Conservation (phyloP, 164 flowering plant species). For the Magnolia kwangsiensis region DNA sequence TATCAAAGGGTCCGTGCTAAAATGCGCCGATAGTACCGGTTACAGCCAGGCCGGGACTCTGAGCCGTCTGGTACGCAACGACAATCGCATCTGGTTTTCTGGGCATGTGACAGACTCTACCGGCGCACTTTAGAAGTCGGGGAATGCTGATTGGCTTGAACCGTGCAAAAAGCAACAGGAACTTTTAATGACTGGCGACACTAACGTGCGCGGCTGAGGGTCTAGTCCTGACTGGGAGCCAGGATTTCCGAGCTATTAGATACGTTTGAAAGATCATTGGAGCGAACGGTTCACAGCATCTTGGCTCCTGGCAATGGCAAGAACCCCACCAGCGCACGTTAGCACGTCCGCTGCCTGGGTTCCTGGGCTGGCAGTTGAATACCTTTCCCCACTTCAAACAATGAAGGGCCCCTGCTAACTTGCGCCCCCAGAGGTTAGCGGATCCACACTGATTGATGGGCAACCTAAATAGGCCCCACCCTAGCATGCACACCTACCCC, state of each 20-base stretch:
- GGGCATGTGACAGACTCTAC: neutral
- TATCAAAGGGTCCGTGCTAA: neutral
- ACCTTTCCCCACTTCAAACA: no score
- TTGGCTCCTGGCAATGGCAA: neutral
- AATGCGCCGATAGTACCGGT: neutral
- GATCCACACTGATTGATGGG: no score
- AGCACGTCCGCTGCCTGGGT: neutral
- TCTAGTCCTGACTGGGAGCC: neutral
- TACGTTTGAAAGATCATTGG: neutral
- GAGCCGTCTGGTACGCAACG: no score
- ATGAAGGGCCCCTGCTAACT: no score
- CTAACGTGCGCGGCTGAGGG: neutral
- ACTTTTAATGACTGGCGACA: neutral
- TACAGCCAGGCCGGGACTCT: neutral
- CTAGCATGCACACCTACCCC: neutral
- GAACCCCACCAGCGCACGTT: neutral
- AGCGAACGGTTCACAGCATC: neutral
- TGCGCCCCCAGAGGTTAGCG: no score
- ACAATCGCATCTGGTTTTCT: neutral
- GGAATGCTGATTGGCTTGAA: neutral
- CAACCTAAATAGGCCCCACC: neutral
- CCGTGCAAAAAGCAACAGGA: neutral
- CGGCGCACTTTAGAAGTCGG: neutral
- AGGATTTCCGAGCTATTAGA: neutral
- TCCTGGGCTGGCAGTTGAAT: neutral